These are phyloP conservation scores for Macadamia tetraphylla DNA, from an alignment of 164 flowering plant genomes.

Conservation along the genomic window DNA sequence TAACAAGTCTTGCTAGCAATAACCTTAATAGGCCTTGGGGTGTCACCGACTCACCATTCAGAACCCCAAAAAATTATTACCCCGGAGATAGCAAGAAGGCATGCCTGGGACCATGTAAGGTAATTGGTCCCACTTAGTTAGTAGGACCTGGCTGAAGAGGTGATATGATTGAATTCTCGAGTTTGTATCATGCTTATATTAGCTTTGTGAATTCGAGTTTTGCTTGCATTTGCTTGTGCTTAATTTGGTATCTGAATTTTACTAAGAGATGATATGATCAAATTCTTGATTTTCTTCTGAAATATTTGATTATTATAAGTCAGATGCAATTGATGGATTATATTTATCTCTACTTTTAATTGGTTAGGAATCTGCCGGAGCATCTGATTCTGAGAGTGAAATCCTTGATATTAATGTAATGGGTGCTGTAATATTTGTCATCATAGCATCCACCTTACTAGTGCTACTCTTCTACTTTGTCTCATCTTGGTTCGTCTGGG, in stretches of 20 bases:
- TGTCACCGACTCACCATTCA: too few relatives aligned
- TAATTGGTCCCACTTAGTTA: too few relatives aligned
- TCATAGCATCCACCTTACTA: not conserved
- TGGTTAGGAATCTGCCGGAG: constrained; percentile 25
- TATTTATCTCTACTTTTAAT: not conserved
- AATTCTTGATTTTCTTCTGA: not conserved
- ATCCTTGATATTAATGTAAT: constrained; percentile 52
- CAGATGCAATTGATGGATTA: not conserved
- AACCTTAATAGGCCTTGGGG: too few relatives aligned
- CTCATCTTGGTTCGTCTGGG: constrained; percentile 94
- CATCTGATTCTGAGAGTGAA: constrained; percentile 52
- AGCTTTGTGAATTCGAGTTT: not conserved
- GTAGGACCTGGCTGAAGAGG: too few relatives aligned
- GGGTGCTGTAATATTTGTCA: constrained; percentile 43
- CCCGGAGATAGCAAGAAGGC: too few relatives aligned
- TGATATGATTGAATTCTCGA: too few relatives aligned
- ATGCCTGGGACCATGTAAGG: too few relatives aligned
- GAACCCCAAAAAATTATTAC: too few relatives aligned
- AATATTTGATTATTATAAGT: not conserved
- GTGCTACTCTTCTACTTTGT: constrained; percentile 20
- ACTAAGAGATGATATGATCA: not conserved
- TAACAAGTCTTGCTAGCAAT: too few relatives aligned
- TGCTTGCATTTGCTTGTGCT: not conserved
- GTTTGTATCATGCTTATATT: too few relatives aligned
- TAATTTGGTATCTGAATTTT: not conserved